These are phyloP conservation scores for Jackrogersella minutella DNA, from an alignment of 495 filamentous ascomycete species.

Conservation along the genomic window DNA sequence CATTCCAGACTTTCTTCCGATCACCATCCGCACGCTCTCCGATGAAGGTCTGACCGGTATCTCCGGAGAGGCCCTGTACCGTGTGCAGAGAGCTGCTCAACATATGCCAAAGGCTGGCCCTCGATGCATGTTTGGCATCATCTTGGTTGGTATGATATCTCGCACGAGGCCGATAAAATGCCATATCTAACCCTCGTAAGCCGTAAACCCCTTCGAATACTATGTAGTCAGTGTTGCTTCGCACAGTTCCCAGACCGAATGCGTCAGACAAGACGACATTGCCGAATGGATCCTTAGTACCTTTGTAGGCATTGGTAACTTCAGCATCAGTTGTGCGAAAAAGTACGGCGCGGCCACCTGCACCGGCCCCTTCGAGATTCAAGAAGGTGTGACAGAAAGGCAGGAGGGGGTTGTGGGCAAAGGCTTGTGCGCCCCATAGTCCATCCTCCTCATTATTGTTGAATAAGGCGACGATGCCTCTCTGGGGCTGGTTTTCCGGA, in stretches of 20 bases:
- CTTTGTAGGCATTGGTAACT: slow-evolving; percentile 80
- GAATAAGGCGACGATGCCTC: slow-evolving; percentile 82
- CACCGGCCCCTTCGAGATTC: slow-evolving; percentile 94
- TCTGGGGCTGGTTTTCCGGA: slow-evolving; percentile 75
- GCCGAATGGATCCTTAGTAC: slow-evolving; percentile 78
- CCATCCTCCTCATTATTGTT: slow-evolving; percentile 98
- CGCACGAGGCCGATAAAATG: slow-evolving; percentile 84
- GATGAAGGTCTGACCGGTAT: slow-evolving; percentile 70
- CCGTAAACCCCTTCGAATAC: slow-evolving; percentile 83
- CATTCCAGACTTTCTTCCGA: slow-evolving; percentile 68
- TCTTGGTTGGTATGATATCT: slow-evolving; percentile 94
- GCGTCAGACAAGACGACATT: slow-evolving; percentile 82
- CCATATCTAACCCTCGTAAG: slow-evolving; percentile 88
- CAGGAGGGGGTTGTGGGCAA: slow-evolving; percentile 79
- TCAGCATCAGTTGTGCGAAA: slow-evolving; percentile 89
- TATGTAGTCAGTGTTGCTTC: slow-evolving; percentile 88
- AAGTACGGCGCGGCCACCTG: slow-evolving; percentile 85
- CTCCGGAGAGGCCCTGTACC: slow-evolving; percentile 71
- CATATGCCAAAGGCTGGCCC: slow-evolving; percentile 91
- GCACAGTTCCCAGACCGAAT: slow-evolving; percentile 77
- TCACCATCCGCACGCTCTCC: slow-evolving; percentile 64
- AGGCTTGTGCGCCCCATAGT: slow-evolving; percentile 88
- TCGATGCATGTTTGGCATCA: slow-evolving; percentile 78
- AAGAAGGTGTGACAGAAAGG: slow-evolving; percentile 83
- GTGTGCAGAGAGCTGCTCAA: slow-evolving; percentile 80